Conservation (phyloP, 495 filamentous ascomycete genomes). For the Penicillium herquei region DNA sequence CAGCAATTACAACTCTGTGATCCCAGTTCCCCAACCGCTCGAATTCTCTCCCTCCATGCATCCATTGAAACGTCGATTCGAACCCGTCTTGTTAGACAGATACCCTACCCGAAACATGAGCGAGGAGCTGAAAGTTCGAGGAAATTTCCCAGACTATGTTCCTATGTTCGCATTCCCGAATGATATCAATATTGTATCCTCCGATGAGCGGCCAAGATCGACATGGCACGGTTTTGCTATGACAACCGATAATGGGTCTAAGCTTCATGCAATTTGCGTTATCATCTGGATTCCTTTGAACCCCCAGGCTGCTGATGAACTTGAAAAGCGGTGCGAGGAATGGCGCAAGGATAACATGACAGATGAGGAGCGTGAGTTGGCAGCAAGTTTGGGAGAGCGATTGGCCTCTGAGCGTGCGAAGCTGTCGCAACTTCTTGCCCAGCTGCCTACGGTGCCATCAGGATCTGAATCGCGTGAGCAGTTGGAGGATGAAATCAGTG, state of each 20-base stretch:
- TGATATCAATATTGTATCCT: conserved; percentile 93
- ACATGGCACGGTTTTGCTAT: conserved; percentile 99
- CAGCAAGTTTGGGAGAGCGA: conserved; percentile 86
- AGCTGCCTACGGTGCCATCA: conserved; percentile 74
- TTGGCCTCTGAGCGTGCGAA: conserved; percentile 88
- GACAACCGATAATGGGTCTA: conserved; percentile 89
- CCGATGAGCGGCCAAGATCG: conserved; percentile 86
- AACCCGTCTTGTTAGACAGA: conserved; percentile 89
- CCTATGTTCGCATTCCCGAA: conserved; percentile 99
- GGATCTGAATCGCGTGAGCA: conserved; percentile 77
- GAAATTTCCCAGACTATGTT: conserved; percentile 92
- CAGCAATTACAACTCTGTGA: conserved; percentile 98
- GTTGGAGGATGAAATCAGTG: conserved; percentile 90
- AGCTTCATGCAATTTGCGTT: conserved; percentile 86
- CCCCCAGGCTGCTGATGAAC: conserved; percentile 73
- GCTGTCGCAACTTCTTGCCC: conserved; percentile 79
- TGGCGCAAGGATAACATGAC: conserved; percentile 97
- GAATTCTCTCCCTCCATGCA: conserved; percentile 91
- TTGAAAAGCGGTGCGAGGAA: conserved; percentile 88
- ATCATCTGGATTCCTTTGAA: conserved; percentile 92
- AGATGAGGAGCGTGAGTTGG: conserved; percentile 89
- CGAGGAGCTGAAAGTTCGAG: conserved; percentile 79
- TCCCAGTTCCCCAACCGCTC: conserved; percentile 87
- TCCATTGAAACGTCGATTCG: conserved; percentile 87
- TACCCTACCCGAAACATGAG: conserved; percentile 81